Base-by-base conservation (phyloP, 2,329 filamentous ascomycete species). In the Ophiostoma ips region DNA sequence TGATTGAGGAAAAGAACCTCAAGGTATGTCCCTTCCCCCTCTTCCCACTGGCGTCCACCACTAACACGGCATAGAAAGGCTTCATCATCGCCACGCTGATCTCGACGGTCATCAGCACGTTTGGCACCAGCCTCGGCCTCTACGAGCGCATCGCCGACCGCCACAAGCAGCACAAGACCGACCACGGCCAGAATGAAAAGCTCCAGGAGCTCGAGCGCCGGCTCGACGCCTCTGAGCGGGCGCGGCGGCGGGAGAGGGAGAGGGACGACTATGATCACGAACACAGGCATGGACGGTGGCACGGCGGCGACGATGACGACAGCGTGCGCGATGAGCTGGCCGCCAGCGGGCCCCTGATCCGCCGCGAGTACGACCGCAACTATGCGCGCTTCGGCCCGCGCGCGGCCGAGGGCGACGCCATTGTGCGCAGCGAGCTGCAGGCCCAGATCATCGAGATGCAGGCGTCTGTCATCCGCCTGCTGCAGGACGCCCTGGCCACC, bases 41-140 rank as follows among this genome's bases (percentile, higher is more conserved):
- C 1, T n/a, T 33, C 19, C 15, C 13, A n/a, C n/a, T n/a, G n/a
- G n/a, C n/a, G n/a, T n/a, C n/a, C n/a, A n/a, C n/a, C n/a, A 28
- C 24, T 28, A 28, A 28, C 24, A 28, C 24, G 8, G 5, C 24
- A 28, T 8, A 66, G 63, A 62, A 66, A 60, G 62, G 62, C 5
- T 67, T 66, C 54, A 63, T 66, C 34, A 58, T 67, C 28, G 64
- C 64, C n/a, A 66, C 64, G 2, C 61, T 67, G 19, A 61, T 63
- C 43, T 66, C 64, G 12, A 67, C 65, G 7, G 59, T 67, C 13
- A 60, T 65, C 48, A 62, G 64, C 41, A 66, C 64, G 2, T 66
- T 67, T 51, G 62, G 58, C 19, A 63, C 63, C 0, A 61, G 62
- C 34, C 62, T 66, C 30, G 63, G 62, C 45, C 60, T 67, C 10